Conservation (phyloP, 805 yeast genomes). For the Saccharomycopsis capsularis region DNA sequence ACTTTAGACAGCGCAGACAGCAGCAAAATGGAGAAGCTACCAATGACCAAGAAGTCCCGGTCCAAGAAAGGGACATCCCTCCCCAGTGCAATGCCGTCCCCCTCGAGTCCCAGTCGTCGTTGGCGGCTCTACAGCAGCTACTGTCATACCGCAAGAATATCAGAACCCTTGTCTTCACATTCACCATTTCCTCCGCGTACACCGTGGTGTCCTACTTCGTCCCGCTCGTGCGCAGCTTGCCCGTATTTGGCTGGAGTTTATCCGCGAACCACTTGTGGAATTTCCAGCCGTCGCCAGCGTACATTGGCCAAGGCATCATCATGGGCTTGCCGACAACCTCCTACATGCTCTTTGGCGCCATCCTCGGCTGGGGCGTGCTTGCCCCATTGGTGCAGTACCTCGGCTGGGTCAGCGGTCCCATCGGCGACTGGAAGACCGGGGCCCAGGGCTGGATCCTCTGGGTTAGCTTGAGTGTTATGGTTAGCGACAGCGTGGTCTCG, state of each 20-base stretch:
- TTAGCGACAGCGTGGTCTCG: slow-evolving; percentile 80
- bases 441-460: slow-evolving; percentile 97
- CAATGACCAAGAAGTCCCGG: neutral
- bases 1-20: neutral
- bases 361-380: slow-evolving; percentile 88
- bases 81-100: no score
- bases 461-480: slow-evolving; percentile 90
- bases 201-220: slow-evolving; percentile 66
- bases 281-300: slow-evolving; percentile 94
- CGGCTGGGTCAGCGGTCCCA: slow-evolving; percentile 86
- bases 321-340: slow-evolving; percentile 93
- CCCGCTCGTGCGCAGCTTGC: slow-evolving; percentile 62
- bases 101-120: slow-evolving; percentile 30
- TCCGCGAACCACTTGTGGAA: slow-evolving; percentile 72
- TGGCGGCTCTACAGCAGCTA: slow-evolving; percentile 24
- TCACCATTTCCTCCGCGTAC: slow-evolving; percentile 61
- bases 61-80: slow-evolving; percentile 15
- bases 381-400: slow-evolving; percentile 66
- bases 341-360: slow-evolving; percentile 83
- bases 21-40: neutral
- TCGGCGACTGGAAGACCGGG: slow-evolving; percentile 90
- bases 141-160: slow-evolving; percentile 50
- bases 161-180: slow-evolving; percentile 51
- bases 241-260: slow-evolving; percentile 63
- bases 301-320: slow-evolving; percentile 94